Conservation (phyloP, 805 yeast genomes). For the Ogataea philodendri region DNA sequence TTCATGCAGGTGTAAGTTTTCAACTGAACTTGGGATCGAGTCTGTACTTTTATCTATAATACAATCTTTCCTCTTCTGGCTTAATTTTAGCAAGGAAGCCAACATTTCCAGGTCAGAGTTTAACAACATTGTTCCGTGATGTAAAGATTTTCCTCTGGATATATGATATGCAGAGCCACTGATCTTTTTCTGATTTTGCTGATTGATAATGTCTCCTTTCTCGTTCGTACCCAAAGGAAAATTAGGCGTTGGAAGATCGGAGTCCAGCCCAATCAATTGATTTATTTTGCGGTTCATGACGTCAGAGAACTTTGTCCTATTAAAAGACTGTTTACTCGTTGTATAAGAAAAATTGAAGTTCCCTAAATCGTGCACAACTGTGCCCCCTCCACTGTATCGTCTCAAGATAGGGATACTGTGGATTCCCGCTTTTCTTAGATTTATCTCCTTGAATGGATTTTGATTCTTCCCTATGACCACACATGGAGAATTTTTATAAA, state of each 20-base stretch:
- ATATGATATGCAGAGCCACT: slow-evolving; percentile 94
- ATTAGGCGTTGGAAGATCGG: slow-evolving; percentile 16
- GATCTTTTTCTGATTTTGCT: slow-evolving; percentile 50
- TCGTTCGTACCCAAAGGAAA: slow-evolving; percentile 51
- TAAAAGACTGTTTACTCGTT: slow-evolving; percentile 57
- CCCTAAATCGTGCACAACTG: slow-evolving; percentile 92
- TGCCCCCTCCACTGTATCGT: slow-evolving; percentile 91
- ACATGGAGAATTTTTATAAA: slow-evolving; percentile 78
- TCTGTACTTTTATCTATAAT: slow-evolving; percentile 45
- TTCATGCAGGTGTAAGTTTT: slow-evolving; percentile 52
- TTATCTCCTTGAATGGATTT: slow-evolving; percentile 87
- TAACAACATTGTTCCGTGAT: slow-evolving; percentile 94
- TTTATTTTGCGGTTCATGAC: slow-evolving; percentile 25
- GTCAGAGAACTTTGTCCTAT: slow-evolving; percentile 51
- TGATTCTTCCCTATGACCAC: slow-evolving; percentile 96
- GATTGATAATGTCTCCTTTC: slow-evolving; percentile 75
- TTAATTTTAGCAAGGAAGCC: slow-evolving; percentile 50
- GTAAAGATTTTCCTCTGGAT: slow-evolving; percentile 77
- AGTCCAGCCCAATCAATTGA: slow-evolving; percentile 9
- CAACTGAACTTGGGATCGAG: slow-evolving; percentile 79
- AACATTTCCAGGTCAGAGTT: slow-evolving; percentile 60
- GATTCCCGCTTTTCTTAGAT: slow-evolving; percentile 50
- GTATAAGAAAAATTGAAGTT: slow-evolving; percentile 85
- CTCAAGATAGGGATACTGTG: slow-evolving; percentile 66
- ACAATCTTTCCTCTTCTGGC: slow-evolving; percentile 15